Conservation (phyloP, 1,284 basidiomycete genomes). For the Somion occarium region DNA sequence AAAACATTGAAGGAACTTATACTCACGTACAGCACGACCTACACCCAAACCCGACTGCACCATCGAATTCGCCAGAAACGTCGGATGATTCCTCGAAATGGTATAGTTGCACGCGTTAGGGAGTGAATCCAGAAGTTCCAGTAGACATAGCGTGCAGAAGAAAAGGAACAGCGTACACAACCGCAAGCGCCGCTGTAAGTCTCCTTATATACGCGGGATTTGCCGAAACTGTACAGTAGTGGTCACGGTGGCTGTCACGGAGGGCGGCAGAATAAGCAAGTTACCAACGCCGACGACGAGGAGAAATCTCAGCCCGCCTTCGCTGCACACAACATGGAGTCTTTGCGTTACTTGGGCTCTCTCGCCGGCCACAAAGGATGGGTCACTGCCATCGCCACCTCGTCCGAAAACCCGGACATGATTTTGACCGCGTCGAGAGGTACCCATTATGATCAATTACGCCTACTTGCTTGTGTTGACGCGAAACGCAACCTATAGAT, state of each 20-base stretch:
- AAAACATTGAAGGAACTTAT: slow-evolving; percentile 12
- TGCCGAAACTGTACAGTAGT: slow-evolving; percentile 38
- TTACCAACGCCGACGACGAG: slow-evolving; percentile 25
- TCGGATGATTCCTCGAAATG: no score
- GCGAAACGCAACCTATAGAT: slow-evolving; percentile 49
- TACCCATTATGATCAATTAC: slow-evolving; percentile 38
- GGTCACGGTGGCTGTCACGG: slow-evolving; percentile 63
- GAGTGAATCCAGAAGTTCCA: neutral
- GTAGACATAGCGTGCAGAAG: neutral
- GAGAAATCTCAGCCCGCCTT: slow-evolving; percentile 23
- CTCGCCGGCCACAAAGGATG: slow-evolving; percentile 95
- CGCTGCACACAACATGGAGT: slow-evolving; percentile 64
- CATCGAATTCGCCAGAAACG: no score
- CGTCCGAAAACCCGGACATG: slow-evolving; percentile 95
- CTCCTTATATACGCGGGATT: neutral
- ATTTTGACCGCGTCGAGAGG: slow-evolving; percentile 96
- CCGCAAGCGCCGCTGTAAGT: neutral
- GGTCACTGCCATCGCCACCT: slow-evolving; percentile 96
- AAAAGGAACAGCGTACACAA: neutral
- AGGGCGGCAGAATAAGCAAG: slow-evolving; percentile 12
- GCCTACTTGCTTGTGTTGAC: slow-evolving; percentile 7
- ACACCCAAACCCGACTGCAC: no score
- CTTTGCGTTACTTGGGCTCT: slow-evolving; percentile 88
- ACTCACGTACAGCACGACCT: no score
- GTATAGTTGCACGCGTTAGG: no score